Conservation (phyloP, 768 basidiomycete species). For the Mycena kentingensis region DNA sequence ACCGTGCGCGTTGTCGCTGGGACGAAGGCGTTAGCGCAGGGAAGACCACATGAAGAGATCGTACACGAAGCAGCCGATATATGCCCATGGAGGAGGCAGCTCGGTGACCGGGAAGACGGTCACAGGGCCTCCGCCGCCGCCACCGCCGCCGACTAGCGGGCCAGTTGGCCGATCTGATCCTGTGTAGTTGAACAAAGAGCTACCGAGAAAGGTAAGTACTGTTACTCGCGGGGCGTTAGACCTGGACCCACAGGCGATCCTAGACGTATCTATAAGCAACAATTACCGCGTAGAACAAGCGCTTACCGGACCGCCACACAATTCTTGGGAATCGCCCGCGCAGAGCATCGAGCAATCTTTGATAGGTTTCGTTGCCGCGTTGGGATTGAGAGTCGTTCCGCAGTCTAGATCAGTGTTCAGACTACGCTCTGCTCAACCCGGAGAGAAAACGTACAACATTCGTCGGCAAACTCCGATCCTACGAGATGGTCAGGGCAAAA, state of each 20-base stretch:
- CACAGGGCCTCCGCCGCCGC: conserved; percentile 33
- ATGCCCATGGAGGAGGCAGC: conserved; percentile 59
- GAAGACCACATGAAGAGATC: conserved; percentile 18
- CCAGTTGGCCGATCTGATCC: conserved; percentile 51
- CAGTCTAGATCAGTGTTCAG: conserved; percentile 45
- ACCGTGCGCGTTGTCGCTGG: conserved; percentile 63
- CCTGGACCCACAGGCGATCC: too few relatives aligned
- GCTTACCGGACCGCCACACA: conserved; percentile 20
- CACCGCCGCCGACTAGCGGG: conserved; percentile 36
- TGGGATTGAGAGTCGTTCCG: conserved; percentile 44
- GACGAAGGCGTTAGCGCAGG: conserved; percentile 10
- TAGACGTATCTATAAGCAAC: too few relatives aligned
- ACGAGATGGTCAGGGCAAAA: neutral
- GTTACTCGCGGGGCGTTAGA: neutral
- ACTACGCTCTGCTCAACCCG: conserved; percentile 7
- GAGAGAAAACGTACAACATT: conserved; percentile 53
- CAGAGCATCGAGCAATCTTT: conserved; percentile 70
- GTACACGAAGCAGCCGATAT: conserved; percentile 67
- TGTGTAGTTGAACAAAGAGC: conserved; percentile 72
- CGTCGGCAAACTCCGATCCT: conserved; percentile 23
- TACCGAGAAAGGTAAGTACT: conserved; percentile 54
- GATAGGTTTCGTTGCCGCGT: conserved; percentile 47
- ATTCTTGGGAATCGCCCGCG: conserved; percentile 58
- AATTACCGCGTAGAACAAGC: neutral
- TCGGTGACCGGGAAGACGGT: conserved; percentile 50